Percentiles rank a stretch among this genome's conserved stretches.
phyloP scores from a whole-genome alignment of 2,329 filamentous ascomycete genomes.

The Colletotrichum australisinense region DNA sequence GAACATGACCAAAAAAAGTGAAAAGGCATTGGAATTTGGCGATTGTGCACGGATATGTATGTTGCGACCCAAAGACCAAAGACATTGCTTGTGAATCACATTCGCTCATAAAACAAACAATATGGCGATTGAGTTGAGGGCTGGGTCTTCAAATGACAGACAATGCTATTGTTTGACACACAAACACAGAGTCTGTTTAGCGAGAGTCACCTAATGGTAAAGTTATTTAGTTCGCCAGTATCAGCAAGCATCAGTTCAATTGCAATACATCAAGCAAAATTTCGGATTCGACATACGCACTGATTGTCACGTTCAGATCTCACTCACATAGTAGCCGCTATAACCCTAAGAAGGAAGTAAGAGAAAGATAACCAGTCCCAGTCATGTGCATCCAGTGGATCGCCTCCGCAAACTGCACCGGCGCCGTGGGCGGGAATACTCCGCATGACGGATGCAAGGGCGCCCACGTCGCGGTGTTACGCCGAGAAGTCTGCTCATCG shows the following conservation, averaged over 20 bases:
- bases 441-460: constrained; percentile 9
- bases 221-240: neutral
- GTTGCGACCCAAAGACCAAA: neutral
- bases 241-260: neutral
- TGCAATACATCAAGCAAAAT: neutral
- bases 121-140: neutral
- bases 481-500: constrained; percentile 8
- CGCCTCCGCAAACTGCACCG: constrained; percentile 19
- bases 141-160: neutral
- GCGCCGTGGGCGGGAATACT: neutral
- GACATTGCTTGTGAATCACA: neutral
- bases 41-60: neutral
- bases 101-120: neutral
- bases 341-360: neutral
- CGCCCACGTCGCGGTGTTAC: constrained; percentile 19
- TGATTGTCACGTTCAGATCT: neutral
- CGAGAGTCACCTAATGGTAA: neutral
- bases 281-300: neutral
- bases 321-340: neutral
- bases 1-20: neutral
- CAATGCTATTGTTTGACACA: neutral
- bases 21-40: neutral
- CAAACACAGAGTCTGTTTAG: neutral
- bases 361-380: no score
- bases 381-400: constrained; percentile 33